phyloP scores from a whole-genome alignment of 1,139 yeast species.

The Ashbya aceris region DNA sequence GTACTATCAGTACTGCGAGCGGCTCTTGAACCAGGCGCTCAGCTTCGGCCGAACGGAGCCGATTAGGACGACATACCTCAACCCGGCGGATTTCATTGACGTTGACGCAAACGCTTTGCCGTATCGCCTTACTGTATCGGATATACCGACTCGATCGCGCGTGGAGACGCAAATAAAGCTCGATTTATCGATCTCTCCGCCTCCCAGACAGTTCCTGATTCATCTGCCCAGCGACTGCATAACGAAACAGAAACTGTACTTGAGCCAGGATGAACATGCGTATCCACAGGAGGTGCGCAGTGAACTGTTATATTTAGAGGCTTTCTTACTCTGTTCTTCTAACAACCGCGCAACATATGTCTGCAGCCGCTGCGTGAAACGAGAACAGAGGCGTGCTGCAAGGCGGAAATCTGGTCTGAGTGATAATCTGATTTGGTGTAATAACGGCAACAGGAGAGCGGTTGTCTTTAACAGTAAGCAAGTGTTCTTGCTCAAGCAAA shows the following conservation, averaged over 20 bases:
- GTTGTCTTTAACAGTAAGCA: conserved; percentile 88
- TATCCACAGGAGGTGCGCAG: conserved; percentile 40
- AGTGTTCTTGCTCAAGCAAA: conserved; percentile 62
- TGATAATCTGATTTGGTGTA: conserved; percentile 72
- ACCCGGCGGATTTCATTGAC: conserved; percentile 15
- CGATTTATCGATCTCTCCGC: conserved; percentile 55
- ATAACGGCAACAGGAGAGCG: conserved; percentile 65
- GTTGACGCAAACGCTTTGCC: conserved; percentile 39
- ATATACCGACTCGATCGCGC: conserved; percentile 70
- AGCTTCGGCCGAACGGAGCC: conserved; percentile 23
- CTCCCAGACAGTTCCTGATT: conserved; percentile 60
- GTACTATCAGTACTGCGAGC: conserved; percentile 9
- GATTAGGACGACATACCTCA: conserved; percentile 14
- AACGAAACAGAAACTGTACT: conserved; percentile 73
- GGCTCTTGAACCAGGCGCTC: conserved; percentile 16
- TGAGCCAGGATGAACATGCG: conserved; percentile 38
- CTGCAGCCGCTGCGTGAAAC: conserved; percentile 77
- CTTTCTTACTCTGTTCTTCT: conserved; percentile 49
- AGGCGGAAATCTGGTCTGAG: conserved; percentile 65
- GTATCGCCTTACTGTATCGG: conserved; percentile 47
- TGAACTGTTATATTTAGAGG: conserved; percentile 53
- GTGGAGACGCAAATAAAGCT: conserved; percentile 93
- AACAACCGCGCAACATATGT: conserved; percentile 53
- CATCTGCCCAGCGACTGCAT: conserved; percentile 82
- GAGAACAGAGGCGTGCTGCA: conserved; percentile 90